These are phyloP conservation scores for Pezicula radicicola DNA, from an alignment of 2,329 filamentous ascomycete genomes.

Conservation along the genomic window DNA sequence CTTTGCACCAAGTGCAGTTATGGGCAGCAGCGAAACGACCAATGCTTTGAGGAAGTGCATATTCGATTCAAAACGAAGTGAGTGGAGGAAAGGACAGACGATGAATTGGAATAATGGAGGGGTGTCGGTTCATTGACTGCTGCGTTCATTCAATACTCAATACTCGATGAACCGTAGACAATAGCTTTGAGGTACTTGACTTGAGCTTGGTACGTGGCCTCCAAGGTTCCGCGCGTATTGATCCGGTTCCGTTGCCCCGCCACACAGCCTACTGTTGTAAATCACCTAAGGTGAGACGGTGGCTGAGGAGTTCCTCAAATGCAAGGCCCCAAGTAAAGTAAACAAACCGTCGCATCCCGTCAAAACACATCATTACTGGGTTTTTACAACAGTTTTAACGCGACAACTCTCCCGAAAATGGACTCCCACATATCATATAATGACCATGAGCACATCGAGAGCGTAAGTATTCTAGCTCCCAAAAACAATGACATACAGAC, in stretches of 20 bases:
- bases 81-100: constrained; percentile 13
- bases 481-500: neutral
- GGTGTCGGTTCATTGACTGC: neutral
- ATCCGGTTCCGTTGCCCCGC: no score
- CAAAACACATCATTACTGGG: no score
- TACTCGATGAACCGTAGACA: no score
- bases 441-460: constrained; percentile 22
- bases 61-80: constrained; percentile 25
- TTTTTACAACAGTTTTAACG: neutral
- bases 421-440: constrained; percentile 23
- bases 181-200: no score
- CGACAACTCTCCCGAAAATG: constrained; percentile 14
- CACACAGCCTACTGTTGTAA: no score
- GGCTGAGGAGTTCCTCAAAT: no score
- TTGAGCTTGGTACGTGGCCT: no score
- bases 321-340: neutral
- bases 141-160: no score
- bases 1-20: constrained; percentile 60
- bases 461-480: constrained; percentile 12
- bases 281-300: no score
- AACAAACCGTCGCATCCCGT: neutral
- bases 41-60: constrained; percentile 70
- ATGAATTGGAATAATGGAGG: constrained; percentile 6
- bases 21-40: constrained; percentile 59
- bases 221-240: no score